Evolutionary conservation across 2,329 filamentous ascomycete species (phyloP).

Genomic region (Beauveria sp.): DNA sequence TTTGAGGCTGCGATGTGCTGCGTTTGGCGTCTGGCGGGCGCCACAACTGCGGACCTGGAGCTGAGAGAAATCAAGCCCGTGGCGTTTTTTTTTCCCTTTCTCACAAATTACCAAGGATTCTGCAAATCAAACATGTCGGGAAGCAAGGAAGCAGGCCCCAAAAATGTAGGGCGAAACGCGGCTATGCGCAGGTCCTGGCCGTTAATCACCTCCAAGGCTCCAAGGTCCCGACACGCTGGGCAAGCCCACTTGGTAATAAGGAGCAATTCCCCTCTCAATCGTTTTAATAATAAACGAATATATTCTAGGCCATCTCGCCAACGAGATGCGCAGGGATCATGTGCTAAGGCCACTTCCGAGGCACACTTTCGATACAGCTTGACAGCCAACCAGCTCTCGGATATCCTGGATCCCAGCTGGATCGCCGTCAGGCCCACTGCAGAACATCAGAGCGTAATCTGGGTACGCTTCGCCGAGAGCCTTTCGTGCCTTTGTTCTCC

Average conservation of each 20-base stretch:
- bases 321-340: neutral
- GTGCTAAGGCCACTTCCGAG: neutral
- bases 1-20: neutral
- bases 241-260: neutral
- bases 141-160: neutral
- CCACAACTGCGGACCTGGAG: conserved; percentile 5
- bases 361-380: neutral
- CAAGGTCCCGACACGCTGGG: neutral
- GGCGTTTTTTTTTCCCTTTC: neutral
- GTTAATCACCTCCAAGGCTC: neutral
- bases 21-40: neutral
- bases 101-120: too few relatives aligned
- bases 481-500: neutral
- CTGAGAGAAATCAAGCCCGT: neutral
- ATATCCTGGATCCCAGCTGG: neutral
- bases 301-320: too few relatives aligned
- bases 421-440: neutral
- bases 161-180: too few relatives aligned
- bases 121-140: neutral
- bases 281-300: too few relatives aligned
- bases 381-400: neutral
- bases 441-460: neutral
- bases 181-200: too few relatives aligned
- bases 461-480: too few relatives aligned
- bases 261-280: too few relatives aligned